Conservation (phyloP, 257 asterid genomes). For the Coffea eugenioides region DNA sequence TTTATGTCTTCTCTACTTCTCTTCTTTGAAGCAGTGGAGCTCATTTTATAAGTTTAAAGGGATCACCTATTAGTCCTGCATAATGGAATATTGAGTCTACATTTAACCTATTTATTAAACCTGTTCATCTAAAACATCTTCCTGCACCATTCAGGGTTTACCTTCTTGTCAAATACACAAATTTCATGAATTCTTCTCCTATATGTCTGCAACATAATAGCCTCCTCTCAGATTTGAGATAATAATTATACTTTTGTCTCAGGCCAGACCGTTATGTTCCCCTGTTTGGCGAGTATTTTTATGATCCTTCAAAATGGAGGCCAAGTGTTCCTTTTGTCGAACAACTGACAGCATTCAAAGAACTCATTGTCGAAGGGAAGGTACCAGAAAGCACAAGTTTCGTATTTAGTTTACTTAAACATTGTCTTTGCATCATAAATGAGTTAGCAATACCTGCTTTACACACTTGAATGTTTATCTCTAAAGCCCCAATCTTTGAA, state of each 20-base stretch:
- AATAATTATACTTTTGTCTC: conserved; percentile 24
- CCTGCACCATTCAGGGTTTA: neutral
- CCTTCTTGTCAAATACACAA: neutral
- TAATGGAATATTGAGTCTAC: neutral
- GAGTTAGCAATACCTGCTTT: no score
- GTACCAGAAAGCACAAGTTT: conserved; percentile 27
- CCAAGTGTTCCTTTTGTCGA: conserved; percentile 66
- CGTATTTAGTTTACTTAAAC: neutral
- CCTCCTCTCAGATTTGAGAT: conserved; percentile 4
- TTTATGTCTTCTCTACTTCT: neutral
- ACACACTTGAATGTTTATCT: no score
- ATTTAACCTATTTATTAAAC: neutral
- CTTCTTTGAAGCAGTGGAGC: neutral
- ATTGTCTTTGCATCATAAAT: neutral
- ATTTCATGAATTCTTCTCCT: conserved; percentile 4
- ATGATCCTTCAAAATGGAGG: conserved; percentile 85
- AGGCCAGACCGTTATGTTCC: conserved; percentile 96
- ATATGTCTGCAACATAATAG: neutral
- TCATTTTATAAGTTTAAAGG: neutral
- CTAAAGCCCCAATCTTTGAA: no score
- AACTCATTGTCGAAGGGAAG: conserved; percentile 86
- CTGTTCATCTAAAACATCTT: neutral
- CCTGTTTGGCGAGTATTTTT: conserved; percentile 67
- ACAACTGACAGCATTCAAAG: conserved; percentile 82
- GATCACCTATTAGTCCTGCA: neutral